Evolutionary conservation across 1,139 yeast genomes (phyloP), one percentile per base, ranked within the genome.

Genomic region (Pichia sp.): DNA sequence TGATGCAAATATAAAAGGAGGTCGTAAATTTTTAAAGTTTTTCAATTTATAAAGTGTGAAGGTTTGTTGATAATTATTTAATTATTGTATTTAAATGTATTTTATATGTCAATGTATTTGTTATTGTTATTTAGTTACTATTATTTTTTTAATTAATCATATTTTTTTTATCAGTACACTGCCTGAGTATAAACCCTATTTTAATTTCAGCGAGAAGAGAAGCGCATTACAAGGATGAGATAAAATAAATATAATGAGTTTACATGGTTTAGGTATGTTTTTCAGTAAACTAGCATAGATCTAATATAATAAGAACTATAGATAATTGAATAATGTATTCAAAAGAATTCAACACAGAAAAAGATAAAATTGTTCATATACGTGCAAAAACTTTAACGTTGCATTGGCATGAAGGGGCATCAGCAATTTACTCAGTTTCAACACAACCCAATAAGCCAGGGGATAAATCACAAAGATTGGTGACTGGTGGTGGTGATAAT

Each of bases 401-500:
- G 31, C 89, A 85, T 65, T 87, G 95, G 95, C 96, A 87, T 65
- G 83, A 84, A 56, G 87, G 83, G 53, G 81, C 76, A 58, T 82
- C 80, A 65, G 96, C 99, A 0, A 87, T 93, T 5, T 95, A 91
- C 67, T 79, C 91, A 30, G 83, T 87, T 1, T 83, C 83, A 56
- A 85, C 89, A 67, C 96, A 90, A 67, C 88, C 52, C 7, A 65
- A 41, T 9, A 46, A 33, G 25, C 43, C 51, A 7, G 54, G 52
- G 18, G 47, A 45, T 10, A 33, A 47, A 19, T 64, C 74, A 6
- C 63, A 62, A 16, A 74, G 93, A 45, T 70, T 93, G 42, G 93
- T 84, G 5, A 93, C 98, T 0, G 96, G 90, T 0, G 99, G 99
- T 18, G 98, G 98, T 42, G 99, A 93, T 66, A 88, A 87, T 64